Base-by-base conservation (phyloP, 208 protist species). In the Wallacemonas sp. region DNA sequence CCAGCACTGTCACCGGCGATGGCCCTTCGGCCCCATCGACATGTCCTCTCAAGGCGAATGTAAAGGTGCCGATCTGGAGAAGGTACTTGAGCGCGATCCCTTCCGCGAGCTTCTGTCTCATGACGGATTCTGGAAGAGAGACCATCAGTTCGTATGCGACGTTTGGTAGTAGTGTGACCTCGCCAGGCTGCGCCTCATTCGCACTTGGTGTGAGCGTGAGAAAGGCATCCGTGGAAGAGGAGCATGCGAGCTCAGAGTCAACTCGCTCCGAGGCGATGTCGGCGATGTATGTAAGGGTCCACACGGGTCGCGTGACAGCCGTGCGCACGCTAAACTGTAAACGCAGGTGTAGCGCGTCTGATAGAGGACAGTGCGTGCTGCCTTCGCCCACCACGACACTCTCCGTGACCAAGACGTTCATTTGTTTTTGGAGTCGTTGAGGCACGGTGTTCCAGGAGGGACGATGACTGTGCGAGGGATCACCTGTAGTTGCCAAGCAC, bases 11-110 rank as follows among this genome's bases (percentile, higher is more conserved):
- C 33, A 73, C 4, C 46, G 17, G 17, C n/a, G 45, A 22, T 4
- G 17, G 14, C 14, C n/a, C 11, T 2, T 4, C 19, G 34, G 22
- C 53, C 19, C 39, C 42, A n/a, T 17, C 36, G 17, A 58, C 59
- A 15, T 34, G 26, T 34, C n/a, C 31, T 11, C n/a, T 17, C 1
- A 47, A 5, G 17, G 28, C 15, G 47, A 62, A 62, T 5, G 51
- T 58, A 31, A 91, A 56, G 28, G 85, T 34, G 45, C 85, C 75
- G 21, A 88, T 74, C 47, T 91, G 85, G 12, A 82, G 59, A 2
- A 88, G 45, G 54, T 88, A 82, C 68, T 88, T 88, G 59, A 58
- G 49, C 19, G 63, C 73, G n/a, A 75, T 71, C 12, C 19, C 19
- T 11, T 15, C 47, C 9, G 30, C 28, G 41, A 72, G 17, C 30